Percentiles rank a stretch among this genome's conserved stretches.
Conservation (phyloP, 768 basidiomycete species). For the Boletus huronensis region DNA sequence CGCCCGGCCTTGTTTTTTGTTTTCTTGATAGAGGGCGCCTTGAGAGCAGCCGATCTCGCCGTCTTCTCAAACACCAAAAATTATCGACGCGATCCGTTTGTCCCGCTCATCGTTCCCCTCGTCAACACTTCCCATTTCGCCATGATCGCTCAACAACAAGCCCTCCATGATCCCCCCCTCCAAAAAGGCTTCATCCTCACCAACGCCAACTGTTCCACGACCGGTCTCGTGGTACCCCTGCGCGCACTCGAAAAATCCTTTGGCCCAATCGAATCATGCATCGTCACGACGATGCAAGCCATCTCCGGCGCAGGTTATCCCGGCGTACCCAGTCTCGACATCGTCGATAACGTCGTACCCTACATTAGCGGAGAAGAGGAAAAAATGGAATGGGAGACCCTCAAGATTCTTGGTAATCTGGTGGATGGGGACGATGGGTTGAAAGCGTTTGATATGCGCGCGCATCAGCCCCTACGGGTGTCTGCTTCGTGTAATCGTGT, state of each 20-base stretch:
- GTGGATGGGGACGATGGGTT: slow-evolving; percentile 49
- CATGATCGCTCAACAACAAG: slow-evolving; percentile 80
- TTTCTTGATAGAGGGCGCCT: slow-evolving; percentile 56
- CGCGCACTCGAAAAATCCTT: slow-evolving; percentile 86
- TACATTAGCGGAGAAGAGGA: slow-evolving; percentile 93
- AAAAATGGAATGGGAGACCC: slow-evolving; percentile 98
- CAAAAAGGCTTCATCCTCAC: slow-evolving; percentile 93
- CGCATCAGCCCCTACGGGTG: slow-evolving; percentile 74
- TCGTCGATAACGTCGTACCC: slow-evolving; percentile 94
- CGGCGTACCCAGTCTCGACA: slow-evolving; percentile 84
- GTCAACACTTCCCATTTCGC: slow-evolving; percentile 86
- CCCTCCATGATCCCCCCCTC: slow-evolving; percentile 61
- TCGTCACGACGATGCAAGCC: slow-evolving; percentile 96
- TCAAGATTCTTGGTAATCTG: slow-evolving; percentile 92
- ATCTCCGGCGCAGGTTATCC: slow-evolving; percentile 99
- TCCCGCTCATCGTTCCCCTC: slow-evolving; percentile 94
- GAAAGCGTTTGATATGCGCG: slow-evolving; percentile 82
- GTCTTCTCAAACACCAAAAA: slow-evolving; percentile 99
- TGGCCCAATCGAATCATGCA: slow-evolving; percentile 87
- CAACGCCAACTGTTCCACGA: slow-evolving; percentile 98
- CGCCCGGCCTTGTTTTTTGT: background rate
- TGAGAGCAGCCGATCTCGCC: slow-evolving; percentile 81
- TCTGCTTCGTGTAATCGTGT: slow-evolving; percentile 95
- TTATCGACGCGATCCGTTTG: slow-evolving; percentile 85
- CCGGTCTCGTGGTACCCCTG: slow-evolving; percentile 88